phyloP scores from a whole-genome alignment of 2,329 filamentous ascomycete genomes.

The Aspergillus tanneri region DNA sequence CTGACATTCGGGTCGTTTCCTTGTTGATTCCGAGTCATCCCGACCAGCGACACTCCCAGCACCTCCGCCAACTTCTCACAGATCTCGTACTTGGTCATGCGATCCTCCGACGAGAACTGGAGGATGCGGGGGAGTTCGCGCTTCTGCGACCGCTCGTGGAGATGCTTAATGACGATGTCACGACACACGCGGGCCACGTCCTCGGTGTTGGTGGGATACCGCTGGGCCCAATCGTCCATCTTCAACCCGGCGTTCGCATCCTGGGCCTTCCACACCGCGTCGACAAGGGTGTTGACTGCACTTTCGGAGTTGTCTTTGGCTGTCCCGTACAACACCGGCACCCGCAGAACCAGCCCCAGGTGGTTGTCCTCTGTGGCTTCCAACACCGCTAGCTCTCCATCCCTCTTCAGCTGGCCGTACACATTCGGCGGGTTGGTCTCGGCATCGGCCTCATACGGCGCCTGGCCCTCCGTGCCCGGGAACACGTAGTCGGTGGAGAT shows the following conservation, averaged over 20 bases:
- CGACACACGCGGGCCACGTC: slow-evolving; percentile 78
- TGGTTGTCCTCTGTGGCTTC: slow-evolving; percentile 56
- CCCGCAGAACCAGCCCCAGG: slow-evolving; percentile 68
- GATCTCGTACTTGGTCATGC: slow-evolving; percentile 87
- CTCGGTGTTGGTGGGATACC: slow-evolving; percentile 86
- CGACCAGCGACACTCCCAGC: slow-evolving; percentile 68
- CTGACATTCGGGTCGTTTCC: slow-evolving; percentile 69
- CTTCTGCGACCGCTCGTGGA: slow-evolving; percentile 50
- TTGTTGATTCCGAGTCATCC: slow-evolving; percentile 65
- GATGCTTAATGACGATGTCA: slow-evolving; percentile 70
- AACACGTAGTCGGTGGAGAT: slow-evolving; percentile 76
- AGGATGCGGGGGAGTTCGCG: slow-evolving; percentile 65
- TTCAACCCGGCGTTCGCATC: slow-evolving; percentile 60
- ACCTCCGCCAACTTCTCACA: slow-evolving; percentile 75
- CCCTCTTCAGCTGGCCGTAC: slow-evolving; percentile 72
- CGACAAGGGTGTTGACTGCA: slow-evolving; percentile 78
- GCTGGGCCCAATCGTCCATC: slow-evolving; percentile 83
- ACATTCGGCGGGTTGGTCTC: slow-evolving; percentile 71
- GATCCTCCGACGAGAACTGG: slow-evolving; percentile 84
- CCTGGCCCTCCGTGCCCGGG: slow-evolving; percentile 74
- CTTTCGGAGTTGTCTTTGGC: slow-evolving; percentile 71
- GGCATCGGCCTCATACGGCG: slow-evolving; percentile 71
- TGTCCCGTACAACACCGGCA: slow-evolving; percentile 82
- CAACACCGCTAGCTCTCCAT: slow-evolving; percentile 70
- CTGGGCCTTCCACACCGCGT: slow-evolving; percentile 72